phyloP scores from a whole-genome alignment of 2,329 filamentous ascomycete species.

The Xylariaceae sp. region DNA sequence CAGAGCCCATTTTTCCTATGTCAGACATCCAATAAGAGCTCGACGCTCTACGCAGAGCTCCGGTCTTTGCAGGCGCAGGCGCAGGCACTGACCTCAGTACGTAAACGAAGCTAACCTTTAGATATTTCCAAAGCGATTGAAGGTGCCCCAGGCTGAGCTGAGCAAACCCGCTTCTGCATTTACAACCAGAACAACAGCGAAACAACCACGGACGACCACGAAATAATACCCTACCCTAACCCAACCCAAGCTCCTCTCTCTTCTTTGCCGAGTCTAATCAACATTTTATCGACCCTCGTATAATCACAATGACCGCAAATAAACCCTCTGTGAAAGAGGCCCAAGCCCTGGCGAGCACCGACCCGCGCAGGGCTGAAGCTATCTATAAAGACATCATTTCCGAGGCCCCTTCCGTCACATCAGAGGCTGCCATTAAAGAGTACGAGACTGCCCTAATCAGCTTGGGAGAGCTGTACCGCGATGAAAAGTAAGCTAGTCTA shows the following conservation, averaged over 20 bases:
- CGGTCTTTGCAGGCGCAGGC: slow-evolving; percentile 7
- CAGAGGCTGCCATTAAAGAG: slow-evolving; percentile 84
- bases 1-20: no score
- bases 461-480: slow-evolving; percentile 89
- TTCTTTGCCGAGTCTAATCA: not conserved
- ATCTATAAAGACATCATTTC: slow-evolving; percentile 91
- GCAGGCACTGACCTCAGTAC: slow-evolving; percentile 29
- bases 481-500: slow-evolving; percentile 69
- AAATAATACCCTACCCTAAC: not conserved
- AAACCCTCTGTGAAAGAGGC: slow-evolving; percentile 75
- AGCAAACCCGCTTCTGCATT: no score
- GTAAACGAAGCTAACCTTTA: slow-evolving; percentile 11
- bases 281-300: no score
- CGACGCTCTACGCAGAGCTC: slow-evolving; percentile 2
- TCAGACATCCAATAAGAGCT: slow-evolving; percentile 8
- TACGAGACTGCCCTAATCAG: slow-evolving; percentile 90
- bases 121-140: slow-evolving; percentile 7
- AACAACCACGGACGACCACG: not conserved
- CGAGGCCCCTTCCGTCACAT: slow-evolving; percentile 79
- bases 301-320: slow-evolving; percentile 39
- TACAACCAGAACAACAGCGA: no score
- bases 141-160: not conserved
- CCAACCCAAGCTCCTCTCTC: not conserved
- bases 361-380: slow-evolving; percentile 82
- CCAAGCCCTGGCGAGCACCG: slow-evolving; percentile 78